Conservation (phyloP, 768 basidiomycete genomes). For the Crassisporium funariophilum region DNA sequence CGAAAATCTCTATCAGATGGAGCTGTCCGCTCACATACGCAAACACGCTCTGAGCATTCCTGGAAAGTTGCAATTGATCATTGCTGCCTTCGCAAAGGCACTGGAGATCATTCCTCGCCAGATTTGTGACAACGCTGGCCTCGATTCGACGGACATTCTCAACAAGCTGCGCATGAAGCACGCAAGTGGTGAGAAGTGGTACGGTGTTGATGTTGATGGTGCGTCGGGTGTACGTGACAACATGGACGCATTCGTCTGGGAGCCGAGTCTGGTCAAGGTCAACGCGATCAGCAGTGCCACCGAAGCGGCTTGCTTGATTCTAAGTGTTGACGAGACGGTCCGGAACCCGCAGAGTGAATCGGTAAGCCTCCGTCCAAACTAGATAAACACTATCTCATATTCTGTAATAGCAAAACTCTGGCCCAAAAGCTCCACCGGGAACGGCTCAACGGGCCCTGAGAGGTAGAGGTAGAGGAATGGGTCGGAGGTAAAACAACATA, state of each 20-base stretch:
- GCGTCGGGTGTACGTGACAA: conserved; percentile 89
- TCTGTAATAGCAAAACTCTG: conserved; percentile 62
- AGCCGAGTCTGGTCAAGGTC: conserved; percentile 91
- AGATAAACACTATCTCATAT: conserved; percentile 19
- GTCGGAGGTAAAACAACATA: conserved; percentile 72
- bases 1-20: conserved; percentile 68
- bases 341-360: conserved; percentile 93
- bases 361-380: conserved; percentile 48
- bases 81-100: conserved; percentile 95
- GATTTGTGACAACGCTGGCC: conserved; percentile 97
- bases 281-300: conserved; percentile 96
- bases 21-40: conserved; percentile 91
- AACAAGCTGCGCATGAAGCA: conserved; percentile 98
- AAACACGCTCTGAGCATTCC: conserved; percentile 90
- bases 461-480: conserved; percentile 85
- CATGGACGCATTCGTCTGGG: conserved; percentile 98
- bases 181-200: conserved; percentile 86
- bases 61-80: conserved; percentile 92
- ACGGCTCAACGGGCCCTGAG: conserved; percentile 82
- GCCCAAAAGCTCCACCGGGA: conserved; percentile 93
- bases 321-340: conserved; percentile 98
- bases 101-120: conserved; percentile 97
- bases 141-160: conserved; percentile 95
- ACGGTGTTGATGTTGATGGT: conserved; percentile 93
- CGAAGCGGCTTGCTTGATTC: conserved; percentile 93